A percentile compares a stretch with the other conserved stretches of the same genome.
phyloP scores from a whole-genome alignment of 2,329 filamentous ascomycete species.

The Fusarium fracticaudum region DNA sequence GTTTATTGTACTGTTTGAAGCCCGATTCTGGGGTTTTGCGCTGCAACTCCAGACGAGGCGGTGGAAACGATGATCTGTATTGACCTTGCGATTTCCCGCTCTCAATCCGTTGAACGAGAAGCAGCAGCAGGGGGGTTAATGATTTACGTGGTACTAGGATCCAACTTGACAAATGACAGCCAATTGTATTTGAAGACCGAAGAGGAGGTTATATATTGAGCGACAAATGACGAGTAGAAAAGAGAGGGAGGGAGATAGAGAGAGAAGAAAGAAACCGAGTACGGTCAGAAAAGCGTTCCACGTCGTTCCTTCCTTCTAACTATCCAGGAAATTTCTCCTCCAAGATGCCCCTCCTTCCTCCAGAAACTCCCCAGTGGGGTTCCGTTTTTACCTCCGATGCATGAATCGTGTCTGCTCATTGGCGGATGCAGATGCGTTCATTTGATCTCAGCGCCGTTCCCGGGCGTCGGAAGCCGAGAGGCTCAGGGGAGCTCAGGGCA shows the following conservation, averaged over 20 bases:
- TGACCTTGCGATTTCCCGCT: conserved; percentile 29
- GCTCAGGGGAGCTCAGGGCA: conserved; percentile 15
- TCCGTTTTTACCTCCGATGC: conserved; percentile 40
- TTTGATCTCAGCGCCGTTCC: conserved; percentile 36
- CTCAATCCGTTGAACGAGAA: conserved; percentile 39
- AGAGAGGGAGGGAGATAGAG: neutral
- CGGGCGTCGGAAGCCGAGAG: conserved; percentile 41
- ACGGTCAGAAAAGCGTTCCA: conserved; percentile 20
- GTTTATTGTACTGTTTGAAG: conserved; percentile 3
- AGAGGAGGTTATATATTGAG: conserved; percentile 15
- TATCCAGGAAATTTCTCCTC: conserved; percentile 36
- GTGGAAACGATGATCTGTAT: conserved; percentile 35
- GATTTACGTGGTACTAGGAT: conserved; percentile 10
- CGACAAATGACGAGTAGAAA: conserved; percentile 21
- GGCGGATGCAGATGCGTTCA: conserved; percentile 7
- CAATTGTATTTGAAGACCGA: neutral
- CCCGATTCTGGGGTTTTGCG: conserved; percentile 22
- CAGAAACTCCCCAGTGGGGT: conserved; percentile 26
- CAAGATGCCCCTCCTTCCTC: conserved; percentile 27
- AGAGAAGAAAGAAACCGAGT: conserved; percentile 8
- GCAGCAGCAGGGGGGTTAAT: conserved; percentile 37
- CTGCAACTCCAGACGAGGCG: conserved; percentile 41
- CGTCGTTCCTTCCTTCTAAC: conserved; percentile 16
- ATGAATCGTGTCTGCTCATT: conserved; percentile 23
- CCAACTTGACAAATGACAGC: neutral